These are phyloP conservation scores for Hyaloscypha variabilis DNA, from an alignment of 495 filamentous ascomycete species.

Conservation along the genomic window DNA sequence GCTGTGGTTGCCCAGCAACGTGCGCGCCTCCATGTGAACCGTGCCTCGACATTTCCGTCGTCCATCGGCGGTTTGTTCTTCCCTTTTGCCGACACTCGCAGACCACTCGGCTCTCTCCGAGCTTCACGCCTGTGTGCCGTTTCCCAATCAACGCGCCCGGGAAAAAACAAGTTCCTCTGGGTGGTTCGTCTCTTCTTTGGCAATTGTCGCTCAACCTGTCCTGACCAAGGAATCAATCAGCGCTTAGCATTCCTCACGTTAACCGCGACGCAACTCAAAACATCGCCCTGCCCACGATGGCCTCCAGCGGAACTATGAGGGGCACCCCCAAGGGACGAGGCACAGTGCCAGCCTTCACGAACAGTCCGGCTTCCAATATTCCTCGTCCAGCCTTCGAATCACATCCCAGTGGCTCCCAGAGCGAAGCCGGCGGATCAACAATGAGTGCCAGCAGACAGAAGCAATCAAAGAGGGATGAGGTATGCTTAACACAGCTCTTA, in stretches of 20 bases:
- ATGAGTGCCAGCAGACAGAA: constrained; percentile 88
- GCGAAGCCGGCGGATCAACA: constrained; percentile 73
- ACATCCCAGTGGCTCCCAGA: constrained; percentile 52
- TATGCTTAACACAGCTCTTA: constrained; percentile 46
- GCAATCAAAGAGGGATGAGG: constrained; percentile 98
- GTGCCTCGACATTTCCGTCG: too few species aligned
- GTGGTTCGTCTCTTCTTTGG: not conserved
- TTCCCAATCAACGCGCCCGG: constrained; percentile 15
- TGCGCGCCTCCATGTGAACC: not conserved
- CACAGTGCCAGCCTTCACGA: constrained; percentile 66
- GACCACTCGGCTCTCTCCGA: constrained; percentile 2
- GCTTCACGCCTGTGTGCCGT: not conserved
- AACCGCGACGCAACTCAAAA: not conserved
- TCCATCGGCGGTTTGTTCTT: not conserved
- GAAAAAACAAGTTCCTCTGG: constrained; percentile 4
- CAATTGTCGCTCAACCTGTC: not conserved
- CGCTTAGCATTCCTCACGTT: constrained; percentile 25
- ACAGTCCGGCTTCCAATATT: constrained; percentile 74
- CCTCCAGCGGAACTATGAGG: constrained; percentile 46
- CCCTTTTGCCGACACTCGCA: not conserved
- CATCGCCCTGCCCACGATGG: constrained; percentile 24
- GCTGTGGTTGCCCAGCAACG: constrained; percentile 4
- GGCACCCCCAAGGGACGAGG: constrained; percentile 71
- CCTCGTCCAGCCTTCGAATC: constrained; percentile 80
- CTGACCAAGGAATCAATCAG: constrained; percentile 13